These are phyloP conservation scores for Mycena latifolia DNA, from an alignment of 768 basidiomycete species.

Conservation along the genomic window DNA sequence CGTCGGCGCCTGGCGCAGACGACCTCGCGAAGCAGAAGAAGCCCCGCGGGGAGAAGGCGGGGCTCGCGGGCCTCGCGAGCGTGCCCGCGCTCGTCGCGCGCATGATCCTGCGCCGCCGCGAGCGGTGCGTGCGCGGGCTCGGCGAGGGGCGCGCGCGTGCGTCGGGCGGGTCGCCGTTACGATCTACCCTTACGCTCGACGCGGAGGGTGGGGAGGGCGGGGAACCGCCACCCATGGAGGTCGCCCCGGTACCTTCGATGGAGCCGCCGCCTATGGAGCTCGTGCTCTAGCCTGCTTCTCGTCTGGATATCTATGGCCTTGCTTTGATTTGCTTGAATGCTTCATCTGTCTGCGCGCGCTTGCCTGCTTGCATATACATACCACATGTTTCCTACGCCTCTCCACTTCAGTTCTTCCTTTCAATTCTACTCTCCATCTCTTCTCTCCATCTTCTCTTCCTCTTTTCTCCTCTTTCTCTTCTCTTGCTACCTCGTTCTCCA, in stretches of 20 bases:
- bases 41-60: constrained; percentile 25
- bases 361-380: no score
- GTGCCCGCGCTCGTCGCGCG: constrained; percentile 33
- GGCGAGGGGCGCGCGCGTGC: constrained; percentile 14
- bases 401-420: no score
- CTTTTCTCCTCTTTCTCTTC: no score
- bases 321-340: no score
- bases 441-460: no score
- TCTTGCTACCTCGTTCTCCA: no score
- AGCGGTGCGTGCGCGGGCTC: constrained; percentile 30
- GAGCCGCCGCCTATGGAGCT: background rate
- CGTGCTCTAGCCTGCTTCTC: background rate
- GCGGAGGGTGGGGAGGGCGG: background rate
- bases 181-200: background rate
- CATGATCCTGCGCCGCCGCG: constrained; percentile 33
- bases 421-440: no score
- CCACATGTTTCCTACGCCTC: no score
- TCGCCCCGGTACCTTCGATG: background rate
- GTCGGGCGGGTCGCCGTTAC: constrained; percentile 10
- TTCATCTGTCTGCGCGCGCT: no score
- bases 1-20: no score
- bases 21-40: background rate
- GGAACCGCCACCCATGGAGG: background rate
- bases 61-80: constrained; percentile 25
- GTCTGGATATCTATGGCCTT: background rate